These are phyloP conservation scores for Lactifluus echinatus DNA, from an alignment of 768 basidiomycete species.

Conservation along the genomic window DNA sequence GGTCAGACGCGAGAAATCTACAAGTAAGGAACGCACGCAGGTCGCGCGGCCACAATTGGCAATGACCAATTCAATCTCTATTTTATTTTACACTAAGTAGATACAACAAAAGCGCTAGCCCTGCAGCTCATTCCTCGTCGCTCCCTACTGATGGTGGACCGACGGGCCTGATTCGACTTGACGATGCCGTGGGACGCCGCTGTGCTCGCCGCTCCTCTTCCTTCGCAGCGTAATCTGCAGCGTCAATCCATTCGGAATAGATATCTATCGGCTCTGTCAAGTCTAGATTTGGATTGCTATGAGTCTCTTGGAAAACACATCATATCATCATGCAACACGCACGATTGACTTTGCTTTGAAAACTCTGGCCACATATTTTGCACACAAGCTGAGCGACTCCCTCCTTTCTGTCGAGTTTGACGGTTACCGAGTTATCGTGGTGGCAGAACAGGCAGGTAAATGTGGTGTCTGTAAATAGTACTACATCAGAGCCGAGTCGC, in stretches of 20 bases:
- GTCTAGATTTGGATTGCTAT: slow-evolving; percentile 36
- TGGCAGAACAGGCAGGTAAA: slow-evolving; percentile 88
- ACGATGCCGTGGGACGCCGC: slow-evolving; percentile 48
- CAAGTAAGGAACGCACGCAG: not conserved
- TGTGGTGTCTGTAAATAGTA: slow-evolving; percentile 51
- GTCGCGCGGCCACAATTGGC: slow-evolving; percentile 13
- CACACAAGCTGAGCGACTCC: slow-evolving; percentile 74
- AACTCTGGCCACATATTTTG: slow-evolving; percentile 79
- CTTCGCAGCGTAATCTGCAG: slow-evolving; percentile 72
- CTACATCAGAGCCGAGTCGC: not conserved
- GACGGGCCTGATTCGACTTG: slow-evolving; percentile 35
- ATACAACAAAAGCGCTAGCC: not conserved
- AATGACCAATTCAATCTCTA: not conserved
- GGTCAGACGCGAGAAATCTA: not conserved
- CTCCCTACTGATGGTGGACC: slow-evolving; percentile 32
- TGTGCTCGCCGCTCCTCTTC: slow-evolving; percentile 37
- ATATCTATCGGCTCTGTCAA: slow-evolving; percentile 84
- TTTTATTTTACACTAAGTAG: slow-evolving; percentile 6
- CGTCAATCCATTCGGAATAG: slow-evolving; percentile 89
- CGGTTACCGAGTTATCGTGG: slow-evolving; percentile 83
- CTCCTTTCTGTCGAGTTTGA: slow-evolving; percentile 79
- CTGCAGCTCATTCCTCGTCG: slow-evolving; percentile 39
- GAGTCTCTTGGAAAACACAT: slow-evolving; percentile 18
- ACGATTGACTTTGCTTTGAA: slow-evolving; percentile 85
- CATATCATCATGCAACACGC: slow-evolving; percentile 24